Base-by-base conservation (phyloP, 257 asterid genomes). In the Ilex aquifolium region DNA sequence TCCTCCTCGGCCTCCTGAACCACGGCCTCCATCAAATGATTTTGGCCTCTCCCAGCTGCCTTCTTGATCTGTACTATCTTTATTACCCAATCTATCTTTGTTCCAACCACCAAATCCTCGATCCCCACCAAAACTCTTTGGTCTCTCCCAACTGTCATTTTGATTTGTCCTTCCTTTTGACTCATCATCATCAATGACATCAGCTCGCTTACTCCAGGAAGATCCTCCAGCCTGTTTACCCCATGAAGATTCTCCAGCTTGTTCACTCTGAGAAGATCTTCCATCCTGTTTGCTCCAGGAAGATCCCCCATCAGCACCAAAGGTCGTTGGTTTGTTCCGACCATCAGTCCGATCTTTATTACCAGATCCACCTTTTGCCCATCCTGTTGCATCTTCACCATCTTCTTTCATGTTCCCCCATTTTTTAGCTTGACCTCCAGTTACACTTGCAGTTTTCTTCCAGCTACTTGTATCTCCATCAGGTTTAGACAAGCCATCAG, bases 1-100 rank as follows among this genome's bases (percentile, higher is more conserved):
- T 60, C 86, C 84, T 44, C 81, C 62, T 58, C 86, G 71, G 31
- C 88, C 88, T 32, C 86, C 83, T 0, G 78, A 79, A 64, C 83
- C 88, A 69, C 81, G 80, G 48, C 84, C 80, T 16, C 78, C 68
- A 61, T 74, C 84, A 65, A 76, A 80, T 44, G 80, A 11, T 50
- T 63, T 76, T 51, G 70, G 50, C 65, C 72, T 69, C 30, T 79
- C 83, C 79, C 83, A 74, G 64, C 82, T 63, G 11, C 69, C 65
- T 40, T 77, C 72, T 75, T 70, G 80, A 63, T 54, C 51, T 17
- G 61, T 31, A 13, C 57, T 70, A 61, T 76, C 79, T 63, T 42
- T 65, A 76, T 67, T 71, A 32, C 61, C 78, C 17, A 8, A 44
- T 15, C 5, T 4, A 36, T 36, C 42, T 36, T 36, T 36, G 42